These are phyloP conservation scores for Termitomyces sp. DNA, from an alignment of 768 basidiomycete species.

Conservation along the genomic window DNA sequence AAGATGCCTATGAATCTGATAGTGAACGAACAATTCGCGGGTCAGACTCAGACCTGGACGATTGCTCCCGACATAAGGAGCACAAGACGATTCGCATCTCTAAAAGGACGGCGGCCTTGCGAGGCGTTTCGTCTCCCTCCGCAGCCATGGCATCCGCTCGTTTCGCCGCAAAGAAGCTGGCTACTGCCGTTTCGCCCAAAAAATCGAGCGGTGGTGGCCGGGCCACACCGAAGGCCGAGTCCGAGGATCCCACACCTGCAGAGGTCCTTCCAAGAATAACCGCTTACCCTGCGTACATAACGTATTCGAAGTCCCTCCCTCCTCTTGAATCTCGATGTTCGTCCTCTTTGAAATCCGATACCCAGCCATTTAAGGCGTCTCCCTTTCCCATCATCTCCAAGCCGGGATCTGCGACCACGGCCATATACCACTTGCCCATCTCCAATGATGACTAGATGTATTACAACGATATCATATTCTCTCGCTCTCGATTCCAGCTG, in stretches of 20 bases:
- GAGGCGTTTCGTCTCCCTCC: neutral
- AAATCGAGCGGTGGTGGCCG: neutral
- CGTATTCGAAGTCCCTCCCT: constrained; percentile 5
- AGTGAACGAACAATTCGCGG: constrained; percentile 10
- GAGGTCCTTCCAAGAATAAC: neutral
- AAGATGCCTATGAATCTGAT: constrained; percentile 11
- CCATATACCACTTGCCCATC: neutral
- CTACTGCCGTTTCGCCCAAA: neutral
- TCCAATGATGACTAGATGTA: neutral
- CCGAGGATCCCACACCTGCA: neutral
- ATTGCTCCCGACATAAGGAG: constrained; percentile 2
- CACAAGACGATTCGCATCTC: neutral
- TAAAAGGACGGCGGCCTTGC: neutral
- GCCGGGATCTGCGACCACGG: neutral
- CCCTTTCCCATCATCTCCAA: neutral
- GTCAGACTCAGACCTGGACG: constrained; percentile 5
- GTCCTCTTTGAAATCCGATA: neutral
- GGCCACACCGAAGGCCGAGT: neutral
- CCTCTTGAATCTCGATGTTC: neutral
- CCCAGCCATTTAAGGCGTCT: neutral
- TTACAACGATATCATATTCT: neutral
- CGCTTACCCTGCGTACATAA: constrained; percentile 10
- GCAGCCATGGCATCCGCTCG: neutral
- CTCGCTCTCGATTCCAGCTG: neutral
- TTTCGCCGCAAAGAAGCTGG: neutral